phyloP scores from a whole-genome alignment of 73 alveolate genomes.

The Symbiodinium pilosum region DNA sequence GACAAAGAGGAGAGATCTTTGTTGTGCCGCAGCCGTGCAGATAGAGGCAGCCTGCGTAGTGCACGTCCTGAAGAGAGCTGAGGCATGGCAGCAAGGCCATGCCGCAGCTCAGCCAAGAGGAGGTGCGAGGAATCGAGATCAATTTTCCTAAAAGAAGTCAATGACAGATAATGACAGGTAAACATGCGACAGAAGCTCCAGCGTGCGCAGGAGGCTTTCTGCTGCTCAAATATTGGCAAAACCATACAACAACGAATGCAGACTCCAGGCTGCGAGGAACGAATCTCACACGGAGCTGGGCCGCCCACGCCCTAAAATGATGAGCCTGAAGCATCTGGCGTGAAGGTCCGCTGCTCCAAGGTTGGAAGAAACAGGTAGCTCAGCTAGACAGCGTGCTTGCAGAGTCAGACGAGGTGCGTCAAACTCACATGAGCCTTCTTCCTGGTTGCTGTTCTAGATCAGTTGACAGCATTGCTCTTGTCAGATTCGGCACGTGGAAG shows the following conservation, averaged over 20 bases:
- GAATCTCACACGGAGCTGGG: neutral
- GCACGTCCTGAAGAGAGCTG: too few relatives aligned
- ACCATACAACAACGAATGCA: too few relatives aligned
- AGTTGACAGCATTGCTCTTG: too few relatives aligned
- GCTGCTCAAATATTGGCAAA: too few relatives aligned
- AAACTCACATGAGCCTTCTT: too few relatives aligned
- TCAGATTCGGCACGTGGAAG: too few relatives aligned
- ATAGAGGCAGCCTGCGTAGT: too few relatives aligned
- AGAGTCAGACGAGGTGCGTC: neutral
- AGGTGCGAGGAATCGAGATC: neutral
- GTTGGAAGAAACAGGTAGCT: neutral
- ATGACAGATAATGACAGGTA: neutral
- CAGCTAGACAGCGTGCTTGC: neutral
- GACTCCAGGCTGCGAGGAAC: neutral
- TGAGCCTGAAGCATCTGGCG: too few relatives aligned
- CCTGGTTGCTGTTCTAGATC: neutral
- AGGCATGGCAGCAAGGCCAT: too few relatives aligned
- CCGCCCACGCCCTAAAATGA: neutral
- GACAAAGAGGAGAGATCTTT: too few relatives aligned
- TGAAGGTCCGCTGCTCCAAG: neutral
- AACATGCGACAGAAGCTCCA: neutral
- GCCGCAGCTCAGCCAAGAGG: too few relatives aligned
- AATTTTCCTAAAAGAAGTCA: neutral
- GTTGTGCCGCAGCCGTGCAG: too few relatives aligned
- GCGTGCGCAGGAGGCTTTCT: neutral